phyloP scores from a whole-genome alignment of 2,329 filamentous ascomycete genomes.

The Didymella glomerata region DNA sequence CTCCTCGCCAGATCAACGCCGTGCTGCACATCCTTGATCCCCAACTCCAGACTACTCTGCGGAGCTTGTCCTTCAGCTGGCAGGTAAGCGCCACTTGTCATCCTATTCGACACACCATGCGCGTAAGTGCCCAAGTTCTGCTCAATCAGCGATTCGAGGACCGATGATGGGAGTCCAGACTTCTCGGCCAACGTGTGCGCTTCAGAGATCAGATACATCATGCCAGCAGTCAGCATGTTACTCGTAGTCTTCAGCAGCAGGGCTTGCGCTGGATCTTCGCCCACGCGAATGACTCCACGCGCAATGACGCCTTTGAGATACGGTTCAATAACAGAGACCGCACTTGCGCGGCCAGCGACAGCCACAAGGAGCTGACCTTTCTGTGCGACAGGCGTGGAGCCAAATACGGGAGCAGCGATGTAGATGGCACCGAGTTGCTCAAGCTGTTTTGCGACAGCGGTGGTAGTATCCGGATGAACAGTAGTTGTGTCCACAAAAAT shows the following conservation, averaged over 20 bases:
- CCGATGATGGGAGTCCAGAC: slow-evolving; percentile 52
- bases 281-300: slow-evolving; percentile 55
- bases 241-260: slow-evolving; percentile 60
- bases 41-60: slow-evolving; percentile 60
- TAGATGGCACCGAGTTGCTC: slow-evolving; percentile 45
- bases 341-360: slow-evolving; percentile 53
- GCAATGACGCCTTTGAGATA: slow-evolving; percentile 54
- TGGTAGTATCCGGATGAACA: slow-evolving; percentile 57
- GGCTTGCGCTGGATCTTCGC: slow-evolving; percentile 55
- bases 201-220: slow-evolving; percentile 61
- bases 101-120: slow-evolving; percentile 34
- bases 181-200: slow-evolving; percentile 61
- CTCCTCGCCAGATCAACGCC: slow-evolving; percentile 57
- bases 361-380: slow-evolving; percentile 59
- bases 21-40: slow-evolving; percentile 63
- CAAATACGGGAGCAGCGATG: slow-evolving; percentile 60
- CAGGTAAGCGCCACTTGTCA: slow-evolving; percentile 41
- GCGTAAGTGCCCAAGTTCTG: slow-evolving; percentile 44
- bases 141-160: slow-evolving; percentile 55
- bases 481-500: slow-evolving; percentile 61
- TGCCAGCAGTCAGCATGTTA: slow-evolving; percentile 60
- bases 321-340: slow-evolving; percentile 50
- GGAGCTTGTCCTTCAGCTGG: slow-evolving; percentile 48
- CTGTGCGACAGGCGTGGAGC: slow-evolving; percentile 59
- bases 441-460: slow-evolving; percentile 41